Percentiles rank a stretch among this genome's conserved stretches.
Conservation (phyloP, 2,329 filamentous ascomycete genomes). For the Bimuria novae-zelandiae region DNA sequence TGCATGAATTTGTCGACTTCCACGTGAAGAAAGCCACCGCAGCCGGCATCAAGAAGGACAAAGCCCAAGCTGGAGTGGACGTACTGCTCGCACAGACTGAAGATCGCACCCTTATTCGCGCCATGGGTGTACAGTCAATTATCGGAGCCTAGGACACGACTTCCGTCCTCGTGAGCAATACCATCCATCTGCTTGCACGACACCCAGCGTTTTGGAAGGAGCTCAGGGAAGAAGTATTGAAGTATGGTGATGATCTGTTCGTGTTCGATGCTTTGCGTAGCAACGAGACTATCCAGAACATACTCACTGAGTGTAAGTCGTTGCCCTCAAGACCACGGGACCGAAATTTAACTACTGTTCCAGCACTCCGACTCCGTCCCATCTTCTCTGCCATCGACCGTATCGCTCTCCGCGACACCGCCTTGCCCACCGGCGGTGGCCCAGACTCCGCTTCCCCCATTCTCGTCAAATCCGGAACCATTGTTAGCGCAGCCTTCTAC, state of each 20-base stretch:
- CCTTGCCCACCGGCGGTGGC: conserved; percentile 19
- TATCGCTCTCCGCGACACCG: conserved; percentile 13
- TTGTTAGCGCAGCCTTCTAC: conserved; percentile 45
- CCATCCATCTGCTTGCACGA: background rate
- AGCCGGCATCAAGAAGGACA: background rate
- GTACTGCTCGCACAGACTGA: background rate
- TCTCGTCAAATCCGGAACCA: conserved; percentile 12
- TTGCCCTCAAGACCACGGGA: background rate
- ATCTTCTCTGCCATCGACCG: conserved; percentile 16
- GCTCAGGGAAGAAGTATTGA: background rate
- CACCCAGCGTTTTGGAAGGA: background rate
- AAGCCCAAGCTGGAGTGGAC: background rate
- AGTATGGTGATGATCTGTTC: background rate
- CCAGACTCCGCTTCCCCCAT: conserved; percentile 4
- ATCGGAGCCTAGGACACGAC: conserved; percentile 5
- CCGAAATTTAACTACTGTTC: background rate
- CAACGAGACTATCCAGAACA: background rate
- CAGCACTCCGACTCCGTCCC: conserved; percentile 20
- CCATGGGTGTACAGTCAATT: background rate
- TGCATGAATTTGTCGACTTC: background rate
- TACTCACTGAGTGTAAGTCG: conserved; percentile 2
- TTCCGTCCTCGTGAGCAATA: background rate
- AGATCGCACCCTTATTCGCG: background rate
- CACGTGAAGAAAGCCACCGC: background rate
- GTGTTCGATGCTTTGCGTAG: background rate